A percentile compares a stretch with the other conserved stretches of the same genome.
phyloP scores from a whole-genome alignment of 75 land plant species.

The Cryptomeria japonica region DNA sequence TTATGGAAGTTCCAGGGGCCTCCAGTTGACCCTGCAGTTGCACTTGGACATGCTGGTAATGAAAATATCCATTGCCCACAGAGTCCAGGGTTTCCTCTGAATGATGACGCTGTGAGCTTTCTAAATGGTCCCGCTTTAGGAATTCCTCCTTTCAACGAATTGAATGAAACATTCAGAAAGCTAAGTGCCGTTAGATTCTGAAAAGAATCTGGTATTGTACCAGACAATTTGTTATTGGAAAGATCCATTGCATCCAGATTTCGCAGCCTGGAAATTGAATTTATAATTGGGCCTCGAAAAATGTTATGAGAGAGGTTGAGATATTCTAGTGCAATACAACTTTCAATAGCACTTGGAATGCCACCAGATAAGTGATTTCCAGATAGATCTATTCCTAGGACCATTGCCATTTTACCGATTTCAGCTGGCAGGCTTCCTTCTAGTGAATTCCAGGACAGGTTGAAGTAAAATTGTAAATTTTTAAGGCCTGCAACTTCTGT shows the following conservation, averaged over 20 bases:
- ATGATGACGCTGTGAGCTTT: constrained; percentile 12
- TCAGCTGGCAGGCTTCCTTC: constrained; percentile 18
- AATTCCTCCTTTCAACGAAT: constrained; percentile 21
- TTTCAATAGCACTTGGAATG: constrained; percentile 17
- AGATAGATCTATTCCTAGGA: constrained; percentile 26
- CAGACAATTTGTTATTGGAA: too few species aligned
- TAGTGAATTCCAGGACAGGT: constrained; percentile 12
- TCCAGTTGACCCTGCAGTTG: background rate
- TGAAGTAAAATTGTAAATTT: constrained; percentile 18
- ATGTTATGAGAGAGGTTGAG: constrained; percentile 18
- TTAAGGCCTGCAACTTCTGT: constrained; percentile 12
- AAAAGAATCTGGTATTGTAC: too few species aligned
- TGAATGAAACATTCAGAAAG: constrained; percentile 16
- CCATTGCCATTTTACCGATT: constrained; percentile 16
- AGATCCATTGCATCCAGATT: too few species aligned
- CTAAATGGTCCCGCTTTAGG: constrained; percentile 11
- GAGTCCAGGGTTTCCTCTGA: background rate
- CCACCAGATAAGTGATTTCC: constrained; percentile 20
- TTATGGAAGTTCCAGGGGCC: too few species aligned
- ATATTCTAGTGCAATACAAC: constrained; percentile 20
- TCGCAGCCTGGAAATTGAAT: too few species aligned
- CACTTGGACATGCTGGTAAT: background rate
- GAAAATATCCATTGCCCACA: constrained; percentile 15
- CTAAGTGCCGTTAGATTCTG: background rate
- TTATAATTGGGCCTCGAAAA: background rate